Conservation (phyloP, 371 early-diverging fungal species). For the Mucor mucedo region DNA sequence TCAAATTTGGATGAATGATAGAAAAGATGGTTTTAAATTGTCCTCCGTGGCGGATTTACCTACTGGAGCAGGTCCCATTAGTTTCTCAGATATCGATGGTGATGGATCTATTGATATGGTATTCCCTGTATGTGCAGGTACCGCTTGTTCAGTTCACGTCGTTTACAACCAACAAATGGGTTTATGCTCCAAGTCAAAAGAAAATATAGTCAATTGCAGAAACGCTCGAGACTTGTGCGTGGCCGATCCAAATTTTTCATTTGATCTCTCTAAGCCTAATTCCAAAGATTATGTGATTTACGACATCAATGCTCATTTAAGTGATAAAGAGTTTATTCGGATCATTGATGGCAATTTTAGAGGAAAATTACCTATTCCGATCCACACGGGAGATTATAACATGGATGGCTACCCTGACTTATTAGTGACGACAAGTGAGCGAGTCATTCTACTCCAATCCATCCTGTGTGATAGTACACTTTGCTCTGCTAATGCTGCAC, state of each 20-base stretch:
- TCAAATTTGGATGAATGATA: slow-evolving; percentile 81
- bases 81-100: slow-evolving; percentile 92
- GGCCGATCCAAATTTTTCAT: slow-evolving; percentile 73
- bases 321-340: slow-evolving; percentile 53
- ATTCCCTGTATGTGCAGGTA: slow-evolving; percentile 67
- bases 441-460: slow-evolving; percentile 64
- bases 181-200: slow-evolving; percentile 64
- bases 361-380: slow-evolving; percentile 61
- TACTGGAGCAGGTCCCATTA: slow-evolving; percentile 73
- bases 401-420: slow-evolving; percentile 93
- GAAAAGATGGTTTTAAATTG: slow-evolving; percentile 66
- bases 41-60: slow-evolving; percentile 68
- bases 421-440: slow-evolving; percentile 61
- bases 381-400: slow-evolving; percentile 80
- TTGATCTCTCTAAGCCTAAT: slow-evolving; percentile 57
- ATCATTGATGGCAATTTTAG: slow-evolving; percentile 54
- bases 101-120: slow-evolving; percentile 90
- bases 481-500: slow-evolving; percentile 51
- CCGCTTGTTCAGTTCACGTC: slow-evolving; percentile 72
- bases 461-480: slow-evolving; percentile 53
- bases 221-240: slow-evolving; percentile 70
- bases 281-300: slow-evolving; percentile 52
- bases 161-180: slow-evolving; percentile 86
- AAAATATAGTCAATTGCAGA: slow-evolving; percentile 56
- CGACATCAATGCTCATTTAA: slow-evolving; percentile 49